Evolutionary conservation across 306 rosid species (phyloP), one percentile per base, ranked within the genome.

Genomic region (Begonia masoniana): DNA sequence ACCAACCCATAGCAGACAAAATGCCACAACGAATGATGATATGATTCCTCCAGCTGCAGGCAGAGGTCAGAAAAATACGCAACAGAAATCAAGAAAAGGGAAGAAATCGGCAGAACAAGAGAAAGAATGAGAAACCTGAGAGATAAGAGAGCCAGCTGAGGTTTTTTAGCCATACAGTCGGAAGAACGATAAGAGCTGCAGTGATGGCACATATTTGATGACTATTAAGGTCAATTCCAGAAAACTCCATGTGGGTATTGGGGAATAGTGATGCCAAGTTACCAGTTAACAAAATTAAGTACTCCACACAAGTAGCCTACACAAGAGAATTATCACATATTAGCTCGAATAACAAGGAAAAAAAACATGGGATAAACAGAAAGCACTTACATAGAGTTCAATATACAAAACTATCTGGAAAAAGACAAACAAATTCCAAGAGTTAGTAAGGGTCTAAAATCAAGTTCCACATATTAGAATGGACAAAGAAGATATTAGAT

Each of bases 1-100:
- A 12, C 95, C 95, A 57, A 76, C 75, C 97, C 97, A 88, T 31
- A 88, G 16, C 75, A 88, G 74, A 67, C 85, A 75, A 1, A 74
- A 31, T 6, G 81, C 67, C 9, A 84, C 82, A 52, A 78, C n/a
- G 42, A 64, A 56, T 35, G 97, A 56, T 36, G 97, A 72, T 55
- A 65, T 58, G 16, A 88, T 79, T 68, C 97, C 93, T 73, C 97
- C 95, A 75, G 52, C 93, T 88, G 74, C 56, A 57, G 35, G 36
- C 47, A 50, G 13, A 62, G 35, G 8, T 52, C 52, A 62, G 13
- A 57, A 42, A 12, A 23, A 17, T 2, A 24, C 12, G n/a, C 0
- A 4, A 11, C 21, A 51, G 19, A 15, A 14, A 13, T 14, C 15
- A 52, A 56, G 46, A 43, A 39, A 26, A 17, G 12, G n/a, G 15